Conservation (phyloP, 192 early-diverging fungal species). For the Backusella parvicylindrica region DNA sequence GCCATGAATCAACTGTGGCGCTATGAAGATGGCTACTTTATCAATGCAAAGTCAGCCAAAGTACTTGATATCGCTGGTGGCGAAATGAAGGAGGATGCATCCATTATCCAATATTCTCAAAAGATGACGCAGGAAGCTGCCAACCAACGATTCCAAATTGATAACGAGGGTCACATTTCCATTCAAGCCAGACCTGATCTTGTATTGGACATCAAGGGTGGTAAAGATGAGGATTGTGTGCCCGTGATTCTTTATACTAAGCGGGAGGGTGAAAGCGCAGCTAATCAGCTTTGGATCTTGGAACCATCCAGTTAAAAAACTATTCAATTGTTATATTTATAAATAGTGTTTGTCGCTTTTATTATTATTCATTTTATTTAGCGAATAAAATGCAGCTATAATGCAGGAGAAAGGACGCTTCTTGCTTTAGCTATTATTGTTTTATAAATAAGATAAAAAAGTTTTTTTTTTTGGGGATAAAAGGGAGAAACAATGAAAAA, state of each 20-base stretch:
- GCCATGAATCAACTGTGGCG: slow-evolving; percentile 16
- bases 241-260: slow-evolving; percentile 15
- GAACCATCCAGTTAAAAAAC: not conserved
- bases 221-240: slow-evolving; percentile 7
- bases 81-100: not conserved
- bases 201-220: slow-evolving; percentile 19
- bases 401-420: not conserved
- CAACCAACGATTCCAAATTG: slow-evolving; percentile 21
- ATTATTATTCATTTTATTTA: not conserved
- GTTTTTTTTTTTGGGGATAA: not conserved
- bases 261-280: slow-evolving; percentile 16
- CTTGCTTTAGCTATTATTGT: not conserved
- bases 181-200: slow-evolving; percentile 12
- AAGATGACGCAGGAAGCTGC: slow-evolving; percentile 14
- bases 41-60: slow-evolving; percentile 23
- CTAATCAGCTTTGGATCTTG: slow-evolving; percentile 21
- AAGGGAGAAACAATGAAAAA: not conserved
- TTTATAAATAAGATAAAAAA: not conserved
- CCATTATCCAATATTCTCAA: slow-evolving; percentile 18
- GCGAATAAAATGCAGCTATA: not conserved
- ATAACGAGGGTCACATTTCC: slow-evolving; percentile 21
- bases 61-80: slow-evolving; percentile 23
- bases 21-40: slow-evolving; percentile 12
- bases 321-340: not conserved
- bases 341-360: not conserved